These are phyloP conservation scores for Mucor plumbeus DNA, from an alignment of 371 early-diverging fungal species.

Conservation along the genomic window DNA sequence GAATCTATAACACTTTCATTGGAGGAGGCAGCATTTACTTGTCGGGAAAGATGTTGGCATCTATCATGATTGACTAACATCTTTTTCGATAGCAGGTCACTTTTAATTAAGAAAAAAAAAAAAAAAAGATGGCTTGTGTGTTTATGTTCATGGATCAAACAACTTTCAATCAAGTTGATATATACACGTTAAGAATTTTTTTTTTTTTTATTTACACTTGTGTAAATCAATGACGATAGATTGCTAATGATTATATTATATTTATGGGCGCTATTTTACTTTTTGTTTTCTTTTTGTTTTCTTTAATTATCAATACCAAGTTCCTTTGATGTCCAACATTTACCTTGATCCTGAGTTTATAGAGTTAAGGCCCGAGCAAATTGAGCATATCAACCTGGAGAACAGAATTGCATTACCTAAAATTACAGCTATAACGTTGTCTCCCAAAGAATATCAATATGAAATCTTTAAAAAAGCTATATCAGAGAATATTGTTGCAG, in stretches of 20 bases:
- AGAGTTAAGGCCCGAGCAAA: neutral
- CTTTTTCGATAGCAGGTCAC: neutral
- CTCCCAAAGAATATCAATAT: slow-evolving; percentile 76
- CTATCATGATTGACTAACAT: neutral
- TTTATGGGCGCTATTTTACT: too few species aligned
- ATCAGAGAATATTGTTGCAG: slow-evolving; percentile 76
- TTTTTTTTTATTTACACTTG: too few species aligned
- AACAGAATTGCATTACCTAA: neutral
- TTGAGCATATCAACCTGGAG: neutral
- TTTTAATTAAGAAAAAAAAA: neutral
- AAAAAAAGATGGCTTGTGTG: too few species aligned
- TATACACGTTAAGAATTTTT: too few species aligned
- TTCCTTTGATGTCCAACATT: neutral
- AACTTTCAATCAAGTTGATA: too few species aligned
- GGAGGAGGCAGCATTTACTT: neutral
- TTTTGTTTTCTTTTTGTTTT: neutral
- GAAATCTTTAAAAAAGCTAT: slow-evolving; percentile 72
- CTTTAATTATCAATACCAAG: neutral
- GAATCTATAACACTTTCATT: neutral
- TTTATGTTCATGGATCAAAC: too few species aligned
- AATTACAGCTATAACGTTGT: neutral
- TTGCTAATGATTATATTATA: too few species aligned
- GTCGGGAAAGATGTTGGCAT: neutral
- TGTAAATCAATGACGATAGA: too few species aligned
- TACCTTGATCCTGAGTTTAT: slow-evolving; percentile 9